Percentiles rank a stretch among this genome's conserved stretches.
Conservation (phyloP, 805 yeast genomes). For the Wickerhamiella cacticola region DNA sequence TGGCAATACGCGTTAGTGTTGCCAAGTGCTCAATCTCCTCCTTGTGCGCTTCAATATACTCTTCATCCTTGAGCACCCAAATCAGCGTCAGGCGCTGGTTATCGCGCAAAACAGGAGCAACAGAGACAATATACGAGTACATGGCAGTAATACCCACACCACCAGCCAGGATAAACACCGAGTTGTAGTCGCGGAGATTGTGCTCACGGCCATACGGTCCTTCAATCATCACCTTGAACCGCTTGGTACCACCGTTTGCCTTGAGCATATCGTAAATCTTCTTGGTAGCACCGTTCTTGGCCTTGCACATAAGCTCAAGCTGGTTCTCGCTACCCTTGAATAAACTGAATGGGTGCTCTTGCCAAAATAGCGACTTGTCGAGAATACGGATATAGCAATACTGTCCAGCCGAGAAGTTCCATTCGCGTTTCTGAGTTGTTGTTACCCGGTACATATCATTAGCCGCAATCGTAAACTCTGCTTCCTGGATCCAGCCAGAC, state of each 20-base stretch:
- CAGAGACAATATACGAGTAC: constrained; percentile 36
- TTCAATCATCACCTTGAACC: constrained; percentile 39
- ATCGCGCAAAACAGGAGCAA: constrained; percentile 11
- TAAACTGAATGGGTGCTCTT: constrained; percentile 60
- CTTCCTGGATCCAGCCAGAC: constrained; percentile 40
- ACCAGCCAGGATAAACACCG: constrained; percentile 45
- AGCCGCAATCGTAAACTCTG: constrained; percentile 20
- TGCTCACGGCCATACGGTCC: constrained; percentile 48
- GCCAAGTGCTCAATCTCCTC: constrained; percentile 37
- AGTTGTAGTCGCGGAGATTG: constrained; percentile 35
- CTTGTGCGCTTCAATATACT: constrained; percentile 40
- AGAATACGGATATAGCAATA: constrained; percentile 46
- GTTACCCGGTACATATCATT: constrained; percentile 32
- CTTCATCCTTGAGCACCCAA: constrained; percentile 26
- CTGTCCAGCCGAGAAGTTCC: constrained; percentile 46
- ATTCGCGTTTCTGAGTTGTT: constrained; percentile 32
- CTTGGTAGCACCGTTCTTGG: constrained; percentile 44
- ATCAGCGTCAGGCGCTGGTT: constrained; percentile 16
- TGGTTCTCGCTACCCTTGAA: constrained; percentile 26
- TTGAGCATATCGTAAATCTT: constrained; percentile 29
- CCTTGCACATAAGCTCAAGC: constrained; percentile 39
- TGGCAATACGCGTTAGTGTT: constrained; percentile 20
- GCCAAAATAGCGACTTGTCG: constrained; percentile 46
- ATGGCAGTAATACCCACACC: constrained; percentile 55
- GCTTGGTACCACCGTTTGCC: constrained; percentile 23